A percentile compares a stretch with the other conserved stretches of the same genome.
These are phyloP conservation scores for Teratosphaeria destructans DNA, from an alignment of 2,329 filamentous ascomycete species.

Conservation along the genomic window DNA sequence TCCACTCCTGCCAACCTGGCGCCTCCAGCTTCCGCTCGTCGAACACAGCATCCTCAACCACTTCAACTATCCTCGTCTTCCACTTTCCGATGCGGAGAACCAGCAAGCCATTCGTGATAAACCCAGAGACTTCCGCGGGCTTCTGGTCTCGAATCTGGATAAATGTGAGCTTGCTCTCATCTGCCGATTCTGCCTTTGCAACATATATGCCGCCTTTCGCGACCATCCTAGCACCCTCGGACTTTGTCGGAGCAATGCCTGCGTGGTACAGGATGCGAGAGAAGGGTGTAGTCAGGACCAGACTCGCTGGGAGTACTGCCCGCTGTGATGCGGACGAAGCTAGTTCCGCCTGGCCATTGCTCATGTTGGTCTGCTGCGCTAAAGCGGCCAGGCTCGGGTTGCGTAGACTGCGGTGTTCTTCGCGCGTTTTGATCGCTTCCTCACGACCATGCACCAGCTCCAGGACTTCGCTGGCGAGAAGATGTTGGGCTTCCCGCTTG, in stretches of 20 bases:
- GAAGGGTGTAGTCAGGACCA: conserved; percentile 18
- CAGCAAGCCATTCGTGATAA: conserved; percentile 48
- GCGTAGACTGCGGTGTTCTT: conserved; percentile 41
- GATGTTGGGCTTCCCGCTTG: conserved; percentile 69
- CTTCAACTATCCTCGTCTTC: conserved; percentile 47
- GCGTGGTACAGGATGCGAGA: conserved; percentile 23
- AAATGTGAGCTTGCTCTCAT: conserved; percentile 48
- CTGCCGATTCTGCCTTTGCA: conserved; percentile 19
- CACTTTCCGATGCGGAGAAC: conserved; percentile 50
- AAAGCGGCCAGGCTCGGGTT: conserved; percentile 15
- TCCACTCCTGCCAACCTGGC: conserved; percentile 40
- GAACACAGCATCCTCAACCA: conserved; percentile 46
- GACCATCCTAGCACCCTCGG: conserved; percentile 21
- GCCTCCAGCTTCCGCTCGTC: conserved; percentile 34
- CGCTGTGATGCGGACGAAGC: conserved; percentile 7
- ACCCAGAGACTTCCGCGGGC: conserved; percentile 47
- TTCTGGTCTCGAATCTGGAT: conserved; percentile 52
- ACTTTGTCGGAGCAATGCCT: conserved; percentile 21
- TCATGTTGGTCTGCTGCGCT: not conserved
- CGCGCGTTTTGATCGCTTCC: conserved; percentile 53
- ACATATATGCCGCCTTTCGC: conserved; percentile 25
- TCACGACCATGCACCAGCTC: conserved; percentile 63
- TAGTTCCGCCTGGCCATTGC: not conserved
- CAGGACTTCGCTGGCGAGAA: conserved; percentile 71
- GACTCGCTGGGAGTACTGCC: conserved; percentile 16